Percentiles rank a stretch among this genome's conserved stretches.
phyloP scores from a whole-genome alignment of 2,329 filamentous ascomycete genomes.

The Thelonectria discophora region DNA sequence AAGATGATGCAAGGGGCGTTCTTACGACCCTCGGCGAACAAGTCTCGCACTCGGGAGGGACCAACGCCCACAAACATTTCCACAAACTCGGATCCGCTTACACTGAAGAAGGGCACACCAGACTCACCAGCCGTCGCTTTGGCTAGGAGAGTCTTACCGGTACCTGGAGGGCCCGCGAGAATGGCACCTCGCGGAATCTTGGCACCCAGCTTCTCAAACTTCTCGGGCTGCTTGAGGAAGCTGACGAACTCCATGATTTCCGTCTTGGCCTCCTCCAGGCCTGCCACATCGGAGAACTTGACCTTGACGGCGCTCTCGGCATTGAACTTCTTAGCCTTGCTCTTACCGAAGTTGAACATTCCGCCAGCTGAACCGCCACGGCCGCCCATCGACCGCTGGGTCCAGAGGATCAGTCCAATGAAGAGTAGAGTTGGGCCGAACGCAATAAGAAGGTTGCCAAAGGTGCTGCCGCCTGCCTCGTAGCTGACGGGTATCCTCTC shows the following conservation, averaged over 20 bases:
- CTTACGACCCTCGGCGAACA: constrained; percentile 94
- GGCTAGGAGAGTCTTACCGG: constrained; percentile 95
- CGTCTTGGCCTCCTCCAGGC: constrained; percentile 96
- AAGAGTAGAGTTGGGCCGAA: constrained; percentile 90
- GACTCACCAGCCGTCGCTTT: constrained; percentile 98
- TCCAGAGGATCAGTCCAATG: constrained; percentile 82
- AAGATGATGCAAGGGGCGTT: constrained; percentile 99
- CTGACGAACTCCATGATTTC: constrained; percentile 99
- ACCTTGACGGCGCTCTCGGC: constrained; percentile 96
- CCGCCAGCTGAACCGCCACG: constrained; percentile 73
- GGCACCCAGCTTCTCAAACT: constrained; percentile 92
- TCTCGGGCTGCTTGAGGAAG: constrained; percentile 92
- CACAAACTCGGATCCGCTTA: constrained; percentile 98
- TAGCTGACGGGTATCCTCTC: constrained; percentile 96
- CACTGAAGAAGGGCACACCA: constrained; percentile 96
- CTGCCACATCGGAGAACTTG: constrained; percentile 95
- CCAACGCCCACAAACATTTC: constrained; percentile 99
- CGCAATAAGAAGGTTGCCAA: constrained; percentile 75
- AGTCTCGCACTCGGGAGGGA: constrained; percentile 90
- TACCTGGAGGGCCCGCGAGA: constrained; percentile 95
- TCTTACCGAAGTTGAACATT: constrained; percentile 96
- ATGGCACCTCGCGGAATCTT: constrained; percentile 98
- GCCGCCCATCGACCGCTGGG: constrained; percentile 77
- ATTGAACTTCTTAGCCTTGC: constrained; percentile 95
- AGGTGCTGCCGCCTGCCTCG: constrained; percentile 76